Percentiles rank a stretch among this genome's conserved stretches.
Evolutionary conservation across 75 land plant species (phyloP).

Genomic region (Pseudotsuga menziesii): DNA sequence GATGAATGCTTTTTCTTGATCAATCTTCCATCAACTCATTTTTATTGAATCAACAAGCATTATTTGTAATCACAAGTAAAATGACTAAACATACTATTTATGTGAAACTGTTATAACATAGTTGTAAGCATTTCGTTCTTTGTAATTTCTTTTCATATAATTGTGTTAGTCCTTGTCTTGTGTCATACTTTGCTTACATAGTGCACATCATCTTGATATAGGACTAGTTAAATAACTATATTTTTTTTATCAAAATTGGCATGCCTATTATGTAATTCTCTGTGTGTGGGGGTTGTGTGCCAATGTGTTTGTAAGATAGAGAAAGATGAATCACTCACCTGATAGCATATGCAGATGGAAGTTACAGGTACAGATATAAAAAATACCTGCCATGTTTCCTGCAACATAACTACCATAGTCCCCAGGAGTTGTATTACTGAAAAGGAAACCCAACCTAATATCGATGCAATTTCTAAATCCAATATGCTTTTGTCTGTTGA

Average conservation of each 20-base stretch:
- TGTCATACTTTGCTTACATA: too few relatives aligned
- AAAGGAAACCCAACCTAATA: constrained; percentile 58
- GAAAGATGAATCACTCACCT: constrained; percentile 39
- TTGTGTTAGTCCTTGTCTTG: too few relatives aligned
- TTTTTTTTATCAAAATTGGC: too few relatives aligned
- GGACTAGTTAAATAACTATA: too few relatives aligned
- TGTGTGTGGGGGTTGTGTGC: too few relatives aligned
- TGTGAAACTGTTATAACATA: not conserved
- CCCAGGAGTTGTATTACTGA: constrained; percentile 65
- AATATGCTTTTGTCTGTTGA: constrained; percentile 80
- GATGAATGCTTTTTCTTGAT: not conserved
- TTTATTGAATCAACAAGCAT: not conserved
- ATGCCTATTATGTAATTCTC: too few relatives aligned
- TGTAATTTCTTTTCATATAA: too few relatives aligned
- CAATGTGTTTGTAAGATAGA: not conserved
- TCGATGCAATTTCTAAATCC: constrained; percentile 56
- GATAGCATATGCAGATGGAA: constrained; percentile 65
- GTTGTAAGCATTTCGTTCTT: too few relatives aligned
- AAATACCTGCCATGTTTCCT: constrained; percentile 78
- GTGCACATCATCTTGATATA: too few relatives aligned
- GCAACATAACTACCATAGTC: constrained; percentile 79
- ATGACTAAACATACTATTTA: not conserved
- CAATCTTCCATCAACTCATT: not conserved
- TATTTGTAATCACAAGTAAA: not conserved
- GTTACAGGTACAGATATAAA: constrained; percentile 66